Conservation (phyloP, 257 asterid species). For the Phtheirospermum japonicum region DNA sequence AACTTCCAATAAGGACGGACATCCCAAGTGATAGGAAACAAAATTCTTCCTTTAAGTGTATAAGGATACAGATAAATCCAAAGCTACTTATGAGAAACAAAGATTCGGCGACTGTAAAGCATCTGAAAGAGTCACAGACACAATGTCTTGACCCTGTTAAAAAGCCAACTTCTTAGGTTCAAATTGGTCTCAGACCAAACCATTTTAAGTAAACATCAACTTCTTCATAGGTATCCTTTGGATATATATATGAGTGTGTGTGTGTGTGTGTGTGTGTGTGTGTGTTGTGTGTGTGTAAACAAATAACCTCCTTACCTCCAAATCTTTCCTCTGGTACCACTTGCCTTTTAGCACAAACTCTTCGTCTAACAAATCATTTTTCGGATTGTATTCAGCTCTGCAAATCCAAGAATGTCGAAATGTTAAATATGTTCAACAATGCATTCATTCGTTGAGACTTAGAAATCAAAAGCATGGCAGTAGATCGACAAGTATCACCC, state of each 20-base stretch:
- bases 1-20: neutral
- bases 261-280: too few species aligned
- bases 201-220: too few species aligned
- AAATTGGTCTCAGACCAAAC: too few species aligned
- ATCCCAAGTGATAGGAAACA: conserved; percentile 1
- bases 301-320: conserved; percentile 56
- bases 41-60: too few species aligned
- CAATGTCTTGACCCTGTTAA: too few species aligned
- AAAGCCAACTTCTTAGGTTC: neutral
- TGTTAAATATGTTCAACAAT: conserved; percentile 3
- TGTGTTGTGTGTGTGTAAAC: too few species aligned
- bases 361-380: conserved; percentile 75
- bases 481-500: neutral
- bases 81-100: too few species aligned
- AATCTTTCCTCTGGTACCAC: conserved; percentile 76
- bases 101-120: too few species aligned
- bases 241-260: too few species aligned
- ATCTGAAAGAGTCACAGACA: too few species aligned
- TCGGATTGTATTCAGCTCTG: conserved; percentile 86
- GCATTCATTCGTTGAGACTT: conserved; percentile 9
- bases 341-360: conserved; percentile 75
- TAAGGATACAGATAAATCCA: too few species aligned
- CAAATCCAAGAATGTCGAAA: conserved; percentile 26
- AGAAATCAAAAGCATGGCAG: neutral
- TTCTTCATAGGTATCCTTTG: too few species aligned